Percentiles rank a stretch among this genome's conserved stretches.
Conservation (phyloP, 1,284 basidiomycete genomes). For the Fomes fomentarius region DNA sequence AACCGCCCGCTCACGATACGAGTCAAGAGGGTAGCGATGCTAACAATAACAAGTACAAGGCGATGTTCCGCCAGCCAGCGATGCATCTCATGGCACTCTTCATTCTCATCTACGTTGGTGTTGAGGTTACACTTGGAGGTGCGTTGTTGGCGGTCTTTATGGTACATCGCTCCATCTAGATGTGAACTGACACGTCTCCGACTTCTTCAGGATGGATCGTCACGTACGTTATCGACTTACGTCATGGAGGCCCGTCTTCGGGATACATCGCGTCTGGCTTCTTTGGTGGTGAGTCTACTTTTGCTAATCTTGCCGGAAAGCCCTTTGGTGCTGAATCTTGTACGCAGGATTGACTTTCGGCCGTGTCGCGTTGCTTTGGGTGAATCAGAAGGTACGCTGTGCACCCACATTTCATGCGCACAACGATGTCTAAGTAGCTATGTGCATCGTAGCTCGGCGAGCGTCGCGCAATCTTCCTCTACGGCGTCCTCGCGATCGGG, state of each 20-base stretch:
- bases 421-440: neutral
- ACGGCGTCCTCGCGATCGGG: conserved; percentile 41
- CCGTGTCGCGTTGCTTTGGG: conserved; percentile 48
- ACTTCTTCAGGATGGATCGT: conserved; percentile 61
- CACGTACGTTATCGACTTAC: conserved; percentile 49
- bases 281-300: conserved; percentile 50
- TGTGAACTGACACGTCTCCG: too few relatives aligned
- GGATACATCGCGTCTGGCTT: conserved; percentile 57
- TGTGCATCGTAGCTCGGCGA: conserved; percentile 41
- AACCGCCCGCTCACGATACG: conserved; percentile 25
- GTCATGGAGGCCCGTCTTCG: conserved; percentile 49
- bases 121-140: conserved; percentile 53
- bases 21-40: conserved; percentile 9
- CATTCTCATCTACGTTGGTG: conserved; percentile 49
- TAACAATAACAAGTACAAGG: conserved; percentile 39
- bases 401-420: neutral
- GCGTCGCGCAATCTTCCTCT: conserved; percentile 42
- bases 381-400: conserved; percentile 47
- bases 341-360: conserved; percentile 45
- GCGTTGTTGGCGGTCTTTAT: too few relatives aligned
- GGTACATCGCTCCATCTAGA: too few relatives aligned
- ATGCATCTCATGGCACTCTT: conserved; percentile 49
- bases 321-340: neutral
- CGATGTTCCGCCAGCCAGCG: conserved; percentile 40
- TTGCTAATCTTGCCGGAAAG: too few relatives aligned